Evolutionary conservation across 768 basidiomycete species (phyloP).

Genomic region (Crassisporium funariophilum): DNA sequence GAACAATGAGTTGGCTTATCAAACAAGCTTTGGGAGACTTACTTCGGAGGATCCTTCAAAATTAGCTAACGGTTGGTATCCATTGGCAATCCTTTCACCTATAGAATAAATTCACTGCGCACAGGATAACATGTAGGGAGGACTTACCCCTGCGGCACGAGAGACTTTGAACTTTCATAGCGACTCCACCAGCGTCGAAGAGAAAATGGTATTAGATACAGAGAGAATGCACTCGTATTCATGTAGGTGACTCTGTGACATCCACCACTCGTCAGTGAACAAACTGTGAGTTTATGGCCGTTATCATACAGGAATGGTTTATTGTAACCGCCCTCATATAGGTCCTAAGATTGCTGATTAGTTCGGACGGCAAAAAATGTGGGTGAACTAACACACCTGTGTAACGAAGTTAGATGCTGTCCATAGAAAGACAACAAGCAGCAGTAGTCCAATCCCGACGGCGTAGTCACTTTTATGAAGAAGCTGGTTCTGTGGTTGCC

Average conservation of each 20-base stretch:
- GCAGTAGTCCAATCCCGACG: conserved; percentile 67
- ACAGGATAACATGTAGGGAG: background rate
- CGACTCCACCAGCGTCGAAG: conserved; percentile 24
- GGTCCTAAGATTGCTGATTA: conserved; percentile 33
- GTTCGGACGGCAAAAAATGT: background rate
- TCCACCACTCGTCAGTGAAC: conserved; percentile 40
- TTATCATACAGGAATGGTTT: conserved; percentile 80
- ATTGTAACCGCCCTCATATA: conserved; percentile 67
- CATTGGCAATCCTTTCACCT: conserved; percentile 15
- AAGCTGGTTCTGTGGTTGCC: background rate
- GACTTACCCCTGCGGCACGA: conserved; percentile 9
- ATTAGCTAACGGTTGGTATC: too few species aligned
- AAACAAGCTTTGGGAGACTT: too few species aligned
- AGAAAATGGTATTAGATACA: conserved; percentile 35
- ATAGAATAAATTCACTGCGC: background rate
- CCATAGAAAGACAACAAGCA: conserved; percentile 85
- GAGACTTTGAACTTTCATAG: conserved; percentile 4
- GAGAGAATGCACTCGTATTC: conserved; percentile 83
- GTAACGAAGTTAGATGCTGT: conserved; percentile 87
- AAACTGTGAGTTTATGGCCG: background rate
- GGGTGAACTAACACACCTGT: conserved; percentile 49
- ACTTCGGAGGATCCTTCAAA: too few species aligned
- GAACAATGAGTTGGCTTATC: background rate
- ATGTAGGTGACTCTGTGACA: conserved; percentile 60
- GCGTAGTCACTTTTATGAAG: conserved; percentile 38